Evolutionary conservation across 495 filamentous ascomycete genomes (phyloP).

Genomic region (Venustampulla echinocandica): DNA sequence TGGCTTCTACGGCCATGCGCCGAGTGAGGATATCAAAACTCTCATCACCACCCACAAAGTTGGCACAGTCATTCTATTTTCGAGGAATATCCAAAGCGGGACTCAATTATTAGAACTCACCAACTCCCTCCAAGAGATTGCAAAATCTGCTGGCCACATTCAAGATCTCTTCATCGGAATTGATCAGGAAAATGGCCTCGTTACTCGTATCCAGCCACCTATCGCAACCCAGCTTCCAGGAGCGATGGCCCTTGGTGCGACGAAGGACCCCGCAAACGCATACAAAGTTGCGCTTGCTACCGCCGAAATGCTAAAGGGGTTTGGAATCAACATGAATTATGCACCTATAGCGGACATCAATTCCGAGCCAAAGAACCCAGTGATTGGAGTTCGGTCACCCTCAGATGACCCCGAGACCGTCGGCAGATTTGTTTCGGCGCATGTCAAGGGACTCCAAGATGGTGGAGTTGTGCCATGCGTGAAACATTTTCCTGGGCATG

Average conservation of each 20-base stretch:
- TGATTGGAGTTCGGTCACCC: slow-evolving; percentile 70
- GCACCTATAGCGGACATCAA: slow-evolving; percentile 84
- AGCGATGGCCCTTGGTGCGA: slow-evolving; percentile 79
- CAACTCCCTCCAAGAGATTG: slow-evolving; percentile 72
- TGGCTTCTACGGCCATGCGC: slow-evolving; percentile 37
- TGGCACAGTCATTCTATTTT: slow-evolving; percentile 40
- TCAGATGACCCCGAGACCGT: slow-evolving; percentile 85
- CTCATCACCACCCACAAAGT: slow-evolving; percentile 39
- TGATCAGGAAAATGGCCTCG: slow-evolving; percentile 91
- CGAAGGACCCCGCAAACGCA: slow-evolving; percentile 64
- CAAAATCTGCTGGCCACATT: slow-evolving; percentile 71
- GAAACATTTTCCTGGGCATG: slow-evolving; percentile 89
- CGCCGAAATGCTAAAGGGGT: slow-evolving; percentile 69
- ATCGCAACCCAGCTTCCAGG: slow-evolving; percentile 53
- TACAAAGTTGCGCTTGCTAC: slow-evolving; percentile 80
- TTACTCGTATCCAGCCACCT: slow-evolving; percentile 51
- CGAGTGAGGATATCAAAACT: slow-evolving; percentile 38
- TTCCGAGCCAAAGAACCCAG: slow-evolving; percentile 80
- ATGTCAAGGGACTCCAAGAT: slow-evolving; percentile 77
- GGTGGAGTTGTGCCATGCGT: slow-evolving; percentile 75
- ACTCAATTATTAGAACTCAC: slow-evolving; percentile 33
- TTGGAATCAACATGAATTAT: slow-evolving; percentile 83
- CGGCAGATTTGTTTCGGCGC: slow-evolving; percentile 73
- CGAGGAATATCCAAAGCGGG: slow-evolving; percentile 34
- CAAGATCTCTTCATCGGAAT: slow-evolving; percentile 74